Base-by-base conservation (phyloP, 495 filamentous ascomycete genomes). In the Aspergillus sparsus region DNA sequence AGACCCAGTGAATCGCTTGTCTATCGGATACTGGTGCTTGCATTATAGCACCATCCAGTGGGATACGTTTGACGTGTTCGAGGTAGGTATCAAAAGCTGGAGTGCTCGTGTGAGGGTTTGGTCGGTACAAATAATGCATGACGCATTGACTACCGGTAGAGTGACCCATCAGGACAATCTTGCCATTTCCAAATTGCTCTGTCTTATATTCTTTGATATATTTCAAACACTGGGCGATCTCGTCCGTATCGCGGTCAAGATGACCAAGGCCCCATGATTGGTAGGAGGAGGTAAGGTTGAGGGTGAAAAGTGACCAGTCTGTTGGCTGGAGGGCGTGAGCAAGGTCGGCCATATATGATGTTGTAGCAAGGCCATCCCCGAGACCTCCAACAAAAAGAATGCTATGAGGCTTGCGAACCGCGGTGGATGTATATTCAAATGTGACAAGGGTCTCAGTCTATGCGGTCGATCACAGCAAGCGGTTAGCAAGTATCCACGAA, bases 111-210 rank as follows among this genome's bases (percentile, higher is more conserved):
- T 74, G 71, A 1, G 75, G 75, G 33, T 73, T 74, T 7, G 68
- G 68, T 32, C 66, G 65, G 36, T 68, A 70, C 15, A 89, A 71
- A 65, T 93, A 95, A 57, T 89, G 84, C 77, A 97, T 80, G 45
- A 89, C 85, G 66, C 93, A 91, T 76, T 95, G 93, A 57, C 88
- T 89, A 0, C 93, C 93, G 0, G 87, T 90, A 12, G 88, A 92
- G 62, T 95, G 90, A 15, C 93, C 93, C 82, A 98, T 83, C 3
- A 96, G 71, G 13, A 93, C 86, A 8, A 96, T 77, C 64, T 87
- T 89, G 13, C 78, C 70, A 9, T 65, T 72, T 11, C 71, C 67
- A 56, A 74, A 76, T 45, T 71, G 73, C 9, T 62, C 59, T 0
- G 59, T 63, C 57, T 78, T 77, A 55, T 76, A 76, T 5, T 71